These are phyloP conservation scores for Skeletonema potamos DNA, from an alignment of 108 stramenopile genomes.

Conservation along the genomic window DNA sequence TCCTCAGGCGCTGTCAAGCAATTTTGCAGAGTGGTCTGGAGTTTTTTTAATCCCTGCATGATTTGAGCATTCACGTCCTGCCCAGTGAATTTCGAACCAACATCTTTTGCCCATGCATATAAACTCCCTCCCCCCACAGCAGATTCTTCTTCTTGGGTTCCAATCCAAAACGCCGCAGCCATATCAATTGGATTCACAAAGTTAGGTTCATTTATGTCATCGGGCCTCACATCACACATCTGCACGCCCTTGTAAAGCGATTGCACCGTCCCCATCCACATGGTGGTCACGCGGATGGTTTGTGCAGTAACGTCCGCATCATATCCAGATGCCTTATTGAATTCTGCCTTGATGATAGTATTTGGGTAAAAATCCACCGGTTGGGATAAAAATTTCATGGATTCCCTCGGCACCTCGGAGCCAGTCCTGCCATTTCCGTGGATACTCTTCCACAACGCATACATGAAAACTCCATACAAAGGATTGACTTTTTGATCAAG, in stretches of 20 bases:
- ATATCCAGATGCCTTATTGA: slow-evolving; percentile 27
- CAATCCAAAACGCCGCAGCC: slow-evolving; percentile 78
- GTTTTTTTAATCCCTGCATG: slow-evolving; percentile 33
- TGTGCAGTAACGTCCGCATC: slow-evolving; percentile 26
- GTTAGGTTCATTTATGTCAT: slow-evolving; percentile 9
- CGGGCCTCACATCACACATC: slow-evolving; percentile 36
- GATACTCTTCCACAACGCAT: slow-evolving; percentile 11
- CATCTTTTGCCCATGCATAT: slow-evolving; percentile 61
- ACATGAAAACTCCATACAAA: slow-evolving; percentile 28
- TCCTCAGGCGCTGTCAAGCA: slow-evolving; percentile 19
- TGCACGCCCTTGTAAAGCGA: slow-evolving; percentile 53
- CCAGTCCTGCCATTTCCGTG: slow-evolving; percentile 14
- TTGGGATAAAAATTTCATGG: slow-evolving; percentile 14
- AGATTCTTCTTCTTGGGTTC: slow-evolving; percentile 56
- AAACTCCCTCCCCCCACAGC: slow-evolving; percentile 57
- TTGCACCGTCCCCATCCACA: slow-evolving; percentile 77
- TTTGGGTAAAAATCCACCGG: slow-evolving; percentile 27
- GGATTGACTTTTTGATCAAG: slow-evolving; percentile 18
- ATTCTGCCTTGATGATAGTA: slow-evolving; percentile 35
- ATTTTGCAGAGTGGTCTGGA: slow-evolving; percentile 28
- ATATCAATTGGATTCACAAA: slow-evolving; percentile 53
- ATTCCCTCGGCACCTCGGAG: not conserved
- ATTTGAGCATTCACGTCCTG: slow-evolving; percentile 58
- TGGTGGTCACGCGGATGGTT: slow-evolving; percentile 45
- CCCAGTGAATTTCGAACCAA: slow-evolving; percentile 49